Base-by-base conservation (phyloP, 345 rosid genomes). In the Atalantia buxifolia region DNA sequence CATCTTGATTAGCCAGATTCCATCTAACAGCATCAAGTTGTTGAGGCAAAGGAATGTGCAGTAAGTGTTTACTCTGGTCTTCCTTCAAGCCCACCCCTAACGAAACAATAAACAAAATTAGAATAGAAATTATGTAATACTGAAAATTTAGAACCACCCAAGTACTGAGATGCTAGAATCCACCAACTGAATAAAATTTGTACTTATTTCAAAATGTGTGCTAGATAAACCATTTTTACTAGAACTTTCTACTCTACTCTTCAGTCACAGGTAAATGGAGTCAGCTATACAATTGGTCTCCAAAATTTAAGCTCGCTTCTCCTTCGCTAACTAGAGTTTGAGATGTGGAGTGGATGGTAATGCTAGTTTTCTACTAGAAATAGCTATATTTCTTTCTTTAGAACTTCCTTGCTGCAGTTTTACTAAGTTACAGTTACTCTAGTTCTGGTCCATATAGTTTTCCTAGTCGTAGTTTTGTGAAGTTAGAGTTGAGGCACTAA, bases 1-100 rank as follows among this genome's bases (percentile, higher is more conserved):
- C 98, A 74, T 96, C 88, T 86, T 92, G 98, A 85, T 92, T 89
- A 68, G 87, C 86, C 70, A 82, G 84, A 87, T 96, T 96, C 98
- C 99, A 96, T 63, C 91, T 84, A 76, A 92, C 94, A 67, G 79
- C 90, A 80, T 92, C 89, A 61, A 90, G 93, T 85, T 84, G 88
- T 38, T 70, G 83, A 68, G 36, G 82, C 72, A 84, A 69, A 66
- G 90, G 81, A 66, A 87, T 69, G 86, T 96, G 99, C 88, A 94
- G 82, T 64, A 90, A 88, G 78, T 91, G 88, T 81, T 92, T 90
- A 72, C 79, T 84, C 85, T 89, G 92, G 79, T 91, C 90, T 81
- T 91, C 93, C 53, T 38, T 72, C 50, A 57, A 69, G 79, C 84
- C 97, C 89, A 70, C 33, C 71, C 78, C 72, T 71, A 72, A 42